Percentiles rank a stretch among this genome's conserved stretches.
These are phyloP conservation scores for Cercophora newfieldiana DNA, from an alignment of 495 filamentous ascomycete genomes.

Conservation along the genomic window DNA sequence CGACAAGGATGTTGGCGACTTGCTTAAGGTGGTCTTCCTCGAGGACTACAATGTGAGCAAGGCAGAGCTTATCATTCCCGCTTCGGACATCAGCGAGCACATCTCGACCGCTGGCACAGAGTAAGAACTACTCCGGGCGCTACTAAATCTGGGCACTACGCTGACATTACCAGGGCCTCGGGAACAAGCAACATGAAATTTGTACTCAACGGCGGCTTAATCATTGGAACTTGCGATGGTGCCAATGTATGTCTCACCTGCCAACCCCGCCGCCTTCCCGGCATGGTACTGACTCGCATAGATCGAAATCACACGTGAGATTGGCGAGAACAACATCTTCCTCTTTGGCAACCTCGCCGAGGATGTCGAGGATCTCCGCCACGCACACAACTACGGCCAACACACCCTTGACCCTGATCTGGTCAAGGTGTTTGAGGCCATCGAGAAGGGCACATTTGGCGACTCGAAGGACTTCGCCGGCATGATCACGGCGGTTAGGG, in stretches of 20 bases:
- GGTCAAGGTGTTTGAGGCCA: constrained; percentile 75
- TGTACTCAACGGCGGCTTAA: constrained; percentile 91
- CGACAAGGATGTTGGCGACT: constrained; percentile 86
- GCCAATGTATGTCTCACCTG: constrained; percentile 71
- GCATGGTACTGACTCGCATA: constrained; percentile 33
- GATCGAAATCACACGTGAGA: constrained; percentile 98
- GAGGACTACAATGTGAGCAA: constrained; percentile 99
- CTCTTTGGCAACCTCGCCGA: constrained; percentile 96
- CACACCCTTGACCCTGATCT: constrained; percentile 78
- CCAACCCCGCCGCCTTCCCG: background rate
- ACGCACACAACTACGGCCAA: constrained; percentile 79
- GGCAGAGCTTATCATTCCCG: constrained; percentile 92
- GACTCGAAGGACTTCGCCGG: constrained; percentile 72
- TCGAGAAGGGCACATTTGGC: constrained; percentile 76
- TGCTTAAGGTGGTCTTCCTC: constrained; percentile 94
- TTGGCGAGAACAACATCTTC: constrained; percentile 96
- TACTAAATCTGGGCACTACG: constrained; percentile 40
- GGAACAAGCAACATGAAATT: constrained; percentile 95
- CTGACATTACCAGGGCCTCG: constrained; percentile 42
- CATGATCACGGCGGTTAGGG: constrained; percentile 76
- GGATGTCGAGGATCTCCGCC: constrained; percentile 94
- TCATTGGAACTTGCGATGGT: constrained; percentile 97
- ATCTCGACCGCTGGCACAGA: constrained; percentile 98
- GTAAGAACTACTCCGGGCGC: constrained; percentile 45
- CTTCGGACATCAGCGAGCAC: constrained; percentile 95